Evolutionary conservation across 129 eudicot species (phyloP), one percentile per base, ranked within the genome.

Genomic region (Tagetes erecta): DNA sequence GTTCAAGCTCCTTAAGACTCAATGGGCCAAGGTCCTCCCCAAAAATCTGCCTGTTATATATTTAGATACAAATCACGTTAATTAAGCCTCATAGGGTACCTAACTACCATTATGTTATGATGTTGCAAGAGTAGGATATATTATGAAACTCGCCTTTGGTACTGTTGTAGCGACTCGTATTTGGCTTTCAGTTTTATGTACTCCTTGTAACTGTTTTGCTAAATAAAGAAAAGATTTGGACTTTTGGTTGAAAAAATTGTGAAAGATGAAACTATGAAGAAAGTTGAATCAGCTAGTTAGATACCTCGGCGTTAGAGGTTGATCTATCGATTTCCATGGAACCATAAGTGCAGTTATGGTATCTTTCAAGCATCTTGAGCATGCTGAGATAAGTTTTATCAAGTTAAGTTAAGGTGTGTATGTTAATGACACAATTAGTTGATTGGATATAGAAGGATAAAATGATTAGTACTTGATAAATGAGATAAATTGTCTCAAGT

Each of bases 291-390:
- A 20, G 27, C 27, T 20, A 20, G 27, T 20, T 20, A 76, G 31
- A n/a, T 76, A 92, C 98, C 96, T 92, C 96, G 46, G 86, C 37
- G 8, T 89, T 90, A 47, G 70, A 83, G 70, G 84, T 68, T 67
- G 96, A 78, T 76, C 67, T 59, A 53, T 80, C 85, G 33, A 83
- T 90, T 84, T 89, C 96, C 80, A 89, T 65, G 2, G 95, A 78
- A 51, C 90, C 90, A 73, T 87, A 88, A 79, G 89, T 92, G 82
- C 98, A 89, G 58, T 84, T 89, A 74, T 92, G 95, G 78, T 92
- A 92, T 86, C 89, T 86, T 76, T 92, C 98, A 67, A 92, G 89
- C 65, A 92, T 89, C 83, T 92, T 89, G 83, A 86, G 86, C 96
- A 92, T 92, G 83, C 98, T 92, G 81, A 70, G n/a, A 71, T n/a